Evolutionary conservation across 1,139 yeast species (phyloP).

Genomic region (Kodamaea derodonti): DNA sequence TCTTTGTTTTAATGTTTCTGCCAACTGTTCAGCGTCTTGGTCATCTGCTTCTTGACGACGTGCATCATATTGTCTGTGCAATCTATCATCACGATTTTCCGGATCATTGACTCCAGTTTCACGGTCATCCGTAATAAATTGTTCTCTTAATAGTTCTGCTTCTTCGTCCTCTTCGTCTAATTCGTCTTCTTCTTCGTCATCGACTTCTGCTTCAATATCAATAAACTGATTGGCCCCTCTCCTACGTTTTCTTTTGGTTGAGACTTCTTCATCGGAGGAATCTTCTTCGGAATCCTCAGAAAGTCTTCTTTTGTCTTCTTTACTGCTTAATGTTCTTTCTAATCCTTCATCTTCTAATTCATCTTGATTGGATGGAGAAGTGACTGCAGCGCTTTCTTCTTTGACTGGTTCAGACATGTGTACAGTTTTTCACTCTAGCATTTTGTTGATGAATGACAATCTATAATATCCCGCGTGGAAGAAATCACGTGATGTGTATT

Average conservation of each 20-base stretch:
- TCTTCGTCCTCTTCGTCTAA: constrained; percentile 86
- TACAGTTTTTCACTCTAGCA: background rate
- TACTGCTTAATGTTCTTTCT: constrained; percentile 5
- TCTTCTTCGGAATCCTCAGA: constrained; percentile 47
- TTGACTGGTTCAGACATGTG: background rate
- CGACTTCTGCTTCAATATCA: constrained; percentile 99
- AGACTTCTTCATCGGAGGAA: constrained; percentile 51
- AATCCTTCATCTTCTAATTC: constrained; percentile 10
- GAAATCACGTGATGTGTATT: background rate
- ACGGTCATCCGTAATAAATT: constrained; percentile 67
- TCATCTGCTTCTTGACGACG: constrained; percentile 87
- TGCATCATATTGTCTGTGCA: constrained; percentile 90
- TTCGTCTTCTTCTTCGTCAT: constrained; percentile 95
- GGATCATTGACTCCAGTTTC: constrained; percentile 47
- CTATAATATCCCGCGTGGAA: no score
- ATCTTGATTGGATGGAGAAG: constrained; percentile 4
- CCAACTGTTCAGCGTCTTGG: constrained; percentile 92
- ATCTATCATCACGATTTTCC: constrained; percentile 56
- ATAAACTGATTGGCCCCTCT: constrained; percentile 83
- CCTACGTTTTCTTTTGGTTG: constrained; percentile 57
- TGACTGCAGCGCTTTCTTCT: background rate
- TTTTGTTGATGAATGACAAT: constrained; percentile 1
- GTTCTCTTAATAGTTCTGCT: constrained; percentile 82
- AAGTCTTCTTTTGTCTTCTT: constrained; percentile 4
- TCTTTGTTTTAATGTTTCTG: constrained; percentile 87